A percentile compares a stretch with the other conserved stretches of the same genome.
Conservation (phyloP, 495 filamentous ascomycete genomes). For the Xylaria venustula region DNA sequence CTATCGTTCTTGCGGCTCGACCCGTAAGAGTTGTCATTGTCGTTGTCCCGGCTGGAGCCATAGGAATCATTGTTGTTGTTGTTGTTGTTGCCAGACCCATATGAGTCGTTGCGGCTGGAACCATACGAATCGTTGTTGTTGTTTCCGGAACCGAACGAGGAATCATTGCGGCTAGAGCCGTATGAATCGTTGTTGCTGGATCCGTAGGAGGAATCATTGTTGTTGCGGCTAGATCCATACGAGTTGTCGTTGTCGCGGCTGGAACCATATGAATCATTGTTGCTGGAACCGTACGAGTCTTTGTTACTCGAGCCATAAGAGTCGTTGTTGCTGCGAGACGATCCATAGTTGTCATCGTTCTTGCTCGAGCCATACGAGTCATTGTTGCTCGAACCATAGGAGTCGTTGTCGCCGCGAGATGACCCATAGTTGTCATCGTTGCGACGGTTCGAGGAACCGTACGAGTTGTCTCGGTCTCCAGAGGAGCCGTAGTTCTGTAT, state of each 20-base stretch:
- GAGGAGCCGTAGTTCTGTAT: slow-evolving; percentile 21
- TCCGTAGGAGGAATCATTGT: slow-evolving; percentile 10
- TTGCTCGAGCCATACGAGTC: slow-evolving; percentile 21
- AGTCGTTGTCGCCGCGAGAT: slow-evolving; percentile 16
- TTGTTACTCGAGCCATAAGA: slow-evolving; percentile 20
- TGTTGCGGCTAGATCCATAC: slow-evolving; percentile 21
- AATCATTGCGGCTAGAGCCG: slow-evolving; percentile 10
- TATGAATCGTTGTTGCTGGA: slow-evolving; percentile 2
- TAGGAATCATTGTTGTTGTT: slow-evolving; percentile 10
- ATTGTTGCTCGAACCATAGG: slow-evolving; percentile 12
- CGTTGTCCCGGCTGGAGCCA: not conserved
- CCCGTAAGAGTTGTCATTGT: slow-evolving; percentile 17
- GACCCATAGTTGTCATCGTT: slow-evolving; percentile 19
- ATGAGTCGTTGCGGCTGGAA: slow-evolving; percentile 1
- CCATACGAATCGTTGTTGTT: slow-evolving; percentile 10
- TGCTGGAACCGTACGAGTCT: slow-evolving; percentile 4
- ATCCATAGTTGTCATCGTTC: slow-evolving; percentile 22
- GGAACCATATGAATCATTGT: slow-evolving; percentile 17
- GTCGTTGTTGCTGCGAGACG: slow-evolving; percentile 2
- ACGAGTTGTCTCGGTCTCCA: slow-evolving; percentile 10
- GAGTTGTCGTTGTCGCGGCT: slow-evolving; percentile 12
- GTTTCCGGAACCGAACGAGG: slow-evolving; percentile 21
- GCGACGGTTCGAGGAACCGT: slow-evolving; percentile 13
- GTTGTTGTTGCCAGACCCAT: slow-evolving; percentile 1
- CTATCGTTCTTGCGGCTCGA: slow-evolving; percentile 8